Evolutionary conservation across 1,139 yeast genomes (phyloP).

Genomic region (Hansenula sp.): DNA sequence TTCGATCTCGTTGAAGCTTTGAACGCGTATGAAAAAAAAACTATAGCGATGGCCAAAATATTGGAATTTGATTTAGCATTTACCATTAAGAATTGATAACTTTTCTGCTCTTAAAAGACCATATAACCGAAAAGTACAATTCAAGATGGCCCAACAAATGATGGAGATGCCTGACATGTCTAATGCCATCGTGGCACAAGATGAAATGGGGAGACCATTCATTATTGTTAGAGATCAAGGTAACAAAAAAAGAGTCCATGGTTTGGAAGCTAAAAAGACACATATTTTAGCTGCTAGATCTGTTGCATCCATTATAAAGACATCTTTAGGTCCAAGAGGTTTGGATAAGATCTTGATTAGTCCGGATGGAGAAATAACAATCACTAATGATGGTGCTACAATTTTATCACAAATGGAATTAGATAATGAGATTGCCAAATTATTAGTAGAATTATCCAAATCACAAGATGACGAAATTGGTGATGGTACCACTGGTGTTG

Average conservation of each 20-base stretch:
- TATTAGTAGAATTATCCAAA: conserved; percentile 87
- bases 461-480: conserved; percentile 99
- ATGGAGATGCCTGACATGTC: conserved; percentile 92
- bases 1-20: neutral
- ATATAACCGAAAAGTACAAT: neutral
- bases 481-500: conserved; percentile 99
- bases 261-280: conserved; percentile 90
- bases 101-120: too few species aligned
- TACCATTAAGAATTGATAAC: neutral
- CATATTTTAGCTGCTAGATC: conserved; percentile 96
- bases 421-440: conserved; percentile 93
- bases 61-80: neutral
- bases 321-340: conserved; percentile 98
- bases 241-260: conserved; percentile 85
- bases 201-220: conserved; percentile 98
- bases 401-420: conserved; percentile 94
- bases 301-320: conserved; percentile 87
- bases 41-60: conserved; percentile 3
- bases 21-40: neutral
- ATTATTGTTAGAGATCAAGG: conserved; percentile 98
- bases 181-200: conserved; percentile 97
- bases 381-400: conserved; percentile 98
- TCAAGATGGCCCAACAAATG: conserved; percentile 29
- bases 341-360: conserved; percentile 88
- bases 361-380: conserved; percentile 97